Evolutionary conservation across 768 basidiomycete species (phyloP), one percentile per base, ranked within the genome.

Genomic region (Suillus spraguei): DNA sequence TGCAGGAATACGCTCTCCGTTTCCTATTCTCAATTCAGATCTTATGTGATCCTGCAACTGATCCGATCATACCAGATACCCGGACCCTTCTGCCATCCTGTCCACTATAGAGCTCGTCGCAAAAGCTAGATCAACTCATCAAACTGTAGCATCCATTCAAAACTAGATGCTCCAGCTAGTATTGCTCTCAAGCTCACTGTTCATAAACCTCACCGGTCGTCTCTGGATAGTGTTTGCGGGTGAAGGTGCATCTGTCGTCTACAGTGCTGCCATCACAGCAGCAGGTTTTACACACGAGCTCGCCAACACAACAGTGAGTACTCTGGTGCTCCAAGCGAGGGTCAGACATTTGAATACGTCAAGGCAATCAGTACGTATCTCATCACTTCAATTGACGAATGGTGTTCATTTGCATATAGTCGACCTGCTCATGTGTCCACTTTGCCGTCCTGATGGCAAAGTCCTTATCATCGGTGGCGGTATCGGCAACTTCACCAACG

Each of bases 161-260:
- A 97, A 77, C 87, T 99, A 67, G 97, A 99, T 68, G 95, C 85
- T 24, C 95, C 94, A 24, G 99, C 97, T 50, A 96, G 97, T 81
- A 95, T 97, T 70, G 97, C 95, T 10, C 89, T 99, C 75, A 99
- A 99, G 77, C 86, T 99, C 53, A 99, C 97, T 47, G 96, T 99
- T 59, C 82, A 28, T 99, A 70, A 98, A 98, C 77, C 78, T 92
- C 60, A 90, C 93, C 74, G 97, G 96, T 65, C 92, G 96, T 66
- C 88, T 99, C 68, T 99, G 97, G 97, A 99, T 97, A 69, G 98
- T 99, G 97, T 97, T 99, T 61, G 97, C 97, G 60, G 97, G 97
- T 81, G 97, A 97, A 74, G 94, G 94, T 82, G 86, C 87, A 28
- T 86, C 84, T 5, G 85, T 88, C 65, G 86, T 87, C 47, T 87